Conservation (phyloP, 1,284 basidiomycete species). For the Austroboletus novae-zelandiae region DNA sequence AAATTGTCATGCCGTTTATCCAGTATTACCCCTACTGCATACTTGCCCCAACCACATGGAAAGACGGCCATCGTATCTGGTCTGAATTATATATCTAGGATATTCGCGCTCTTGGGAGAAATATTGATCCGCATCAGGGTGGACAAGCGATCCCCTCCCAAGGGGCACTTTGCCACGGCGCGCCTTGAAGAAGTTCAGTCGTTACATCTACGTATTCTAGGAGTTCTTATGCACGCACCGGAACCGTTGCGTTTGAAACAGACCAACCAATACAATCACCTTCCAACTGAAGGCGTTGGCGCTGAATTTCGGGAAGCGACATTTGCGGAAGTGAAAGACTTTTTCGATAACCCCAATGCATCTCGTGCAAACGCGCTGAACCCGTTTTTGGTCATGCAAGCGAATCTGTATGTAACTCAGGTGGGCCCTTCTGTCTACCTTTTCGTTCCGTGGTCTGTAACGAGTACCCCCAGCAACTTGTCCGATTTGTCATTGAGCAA, state of each 20-base stretch:
- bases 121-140: conserved; percentile 81
- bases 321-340: conserved; percentile 82
- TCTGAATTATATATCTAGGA: conserved; percentile 81
- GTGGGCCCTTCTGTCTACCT: conserved; percentile 36
- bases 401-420: conserved; percentile 86
- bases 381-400: conserved; percentile 85
- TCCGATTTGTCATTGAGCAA: conserved; percentile 85
- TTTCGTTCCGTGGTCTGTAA: not conserved
- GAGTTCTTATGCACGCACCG: conserved; percentile 67
- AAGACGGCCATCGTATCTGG: conserved; percentile 82
- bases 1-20: conserved; percentile 31
- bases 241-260: conserved; percentile 69
- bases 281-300: conserved; percentile 62
- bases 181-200: conserved; percentile 77
- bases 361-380: conserved; percentile 79
- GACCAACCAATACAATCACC: conserved; percentile 43
- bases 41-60: conserved; percentile 78
- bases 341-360: conserved; percentile 86
- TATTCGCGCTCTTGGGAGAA: conserved; percentile 80
- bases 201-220: conserved; percentile 68
- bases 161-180: conserved; percentile 78
- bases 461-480: conserved; percentile 71
- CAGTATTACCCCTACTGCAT: conserved; percentile 77
- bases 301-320: conserved; percentile 75
- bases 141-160: conserved; percentile 79